Evolutionary conservation across 257 asterid species (phyloP).

Genomic region (Euphrasia confusa): DNA sequence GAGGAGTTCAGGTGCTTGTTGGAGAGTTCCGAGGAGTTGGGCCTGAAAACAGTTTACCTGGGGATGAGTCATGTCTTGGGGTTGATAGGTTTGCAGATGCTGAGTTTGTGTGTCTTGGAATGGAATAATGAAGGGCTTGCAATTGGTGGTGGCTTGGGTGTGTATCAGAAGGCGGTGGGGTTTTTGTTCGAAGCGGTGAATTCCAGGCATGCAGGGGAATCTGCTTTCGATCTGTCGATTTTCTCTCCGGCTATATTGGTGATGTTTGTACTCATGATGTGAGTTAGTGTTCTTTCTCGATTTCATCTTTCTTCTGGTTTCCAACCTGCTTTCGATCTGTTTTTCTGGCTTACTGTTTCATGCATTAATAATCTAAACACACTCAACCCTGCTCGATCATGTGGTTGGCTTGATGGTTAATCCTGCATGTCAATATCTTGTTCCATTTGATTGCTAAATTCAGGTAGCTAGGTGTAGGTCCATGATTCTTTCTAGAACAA

Average conservation of each 20-base stretch:
- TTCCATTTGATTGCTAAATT: background rate
- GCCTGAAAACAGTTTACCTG: slow-evolving; percentile 21
- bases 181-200: slow-evolving; percentile 47
- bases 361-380: no score
- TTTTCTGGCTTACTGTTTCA: no score
- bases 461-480: background rate
- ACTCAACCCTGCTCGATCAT: no score
- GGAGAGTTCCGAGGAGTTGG: slow-evolving; percentile 24
- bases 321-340: background rate
- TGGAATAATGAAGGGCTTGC: slow-evolving; percentile 33
- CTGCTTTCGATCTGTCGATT: slow-evolving; percentile 37
- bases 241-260: slow-evolving; percentile 37
- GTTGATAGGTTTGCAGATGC: slow-evolving; percentile 32
- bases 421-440: background rate
- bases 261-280: slow-evolving; percentile 46
- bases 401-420: no score
- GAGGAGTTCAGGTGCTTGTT: slow-evolving; percentile 29
- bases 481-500: no score
- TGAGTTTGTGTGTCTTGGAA: slow-evolving; percentile 32
- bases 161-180: slow-evolving; percentile 41
- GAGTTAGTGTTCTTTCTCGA: slow-evolving; percentile 32
- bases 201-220: slow-evolving; percentile 52
- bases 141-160: slow-evolving; percentile 21
- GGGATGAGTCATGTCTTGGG: slow-evolving; percentile 31
- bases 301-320: background rate